phyloP scores from a whole-genome alignment of 371 early-diverging fungal species.

The Lichtheimia hyalospora region DNA sequence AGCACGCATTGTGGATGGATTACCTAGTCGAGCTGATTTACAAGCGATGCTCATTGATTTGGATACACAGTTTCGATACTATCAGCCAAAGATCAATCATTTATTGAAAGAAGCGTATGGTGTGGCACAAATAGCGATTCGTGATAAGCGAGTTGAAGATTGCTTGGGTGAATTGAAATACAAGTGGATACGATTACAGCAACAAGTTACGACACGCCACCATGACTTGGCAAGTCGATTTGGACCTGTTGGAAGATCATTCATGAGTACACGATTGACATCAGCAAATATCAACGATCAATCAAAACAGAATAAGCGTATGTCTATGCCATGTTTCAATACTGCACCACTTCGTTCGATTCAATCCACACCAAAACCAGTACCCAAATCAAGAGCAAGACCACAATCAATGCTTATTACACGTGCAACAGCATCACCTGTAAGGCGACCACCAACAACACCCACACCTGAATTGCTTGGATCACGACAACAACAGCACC shows the following conservation, averaged over 20 bases:
- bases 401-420: conserved; percentile 14
- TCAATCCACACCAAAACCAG: conserved; percentile 29
- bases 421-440: not conserved
- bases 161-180: conserved; percentile 40
- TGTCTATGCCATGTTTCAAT: conserved; percentile 20
- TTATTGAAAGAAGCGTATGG: conserved; percentile 45
- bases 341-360: conserved; percentile 23
- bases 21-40: conserved; percentile 46
- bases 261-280: conserved; percentile 12
- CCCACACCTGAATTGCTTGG: not conserved
- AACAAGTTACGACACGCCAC: conserved; percentile 46
- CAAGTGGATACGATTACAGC: conserved; percentile 51
- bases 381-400: not conserved
- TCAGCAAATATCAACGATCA: conserved; percentile 17
- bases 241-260: conserved; percentile 28
- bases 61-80: conserved; percentile 54
- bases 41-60: conserved; percentile 57
- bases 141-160: conserved; percentile 50
- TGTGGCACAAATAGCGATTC: conserved; percentile 41
- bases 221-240: conserved; percentile 38
- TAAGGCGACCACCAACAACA: not conserved
- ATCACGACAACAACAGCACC: not conserved
- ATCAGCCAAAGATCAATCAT: conserved; percentile 52
- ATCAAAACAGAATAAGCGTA: conserved; percentile 19
- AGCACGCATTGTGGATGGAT: conserved; percentile 32